These are phyloP conservation scores for Yarrowia bubula DNA, from an alignment of 805 yeast genomes.

Conservation along the genomic window DNA sequence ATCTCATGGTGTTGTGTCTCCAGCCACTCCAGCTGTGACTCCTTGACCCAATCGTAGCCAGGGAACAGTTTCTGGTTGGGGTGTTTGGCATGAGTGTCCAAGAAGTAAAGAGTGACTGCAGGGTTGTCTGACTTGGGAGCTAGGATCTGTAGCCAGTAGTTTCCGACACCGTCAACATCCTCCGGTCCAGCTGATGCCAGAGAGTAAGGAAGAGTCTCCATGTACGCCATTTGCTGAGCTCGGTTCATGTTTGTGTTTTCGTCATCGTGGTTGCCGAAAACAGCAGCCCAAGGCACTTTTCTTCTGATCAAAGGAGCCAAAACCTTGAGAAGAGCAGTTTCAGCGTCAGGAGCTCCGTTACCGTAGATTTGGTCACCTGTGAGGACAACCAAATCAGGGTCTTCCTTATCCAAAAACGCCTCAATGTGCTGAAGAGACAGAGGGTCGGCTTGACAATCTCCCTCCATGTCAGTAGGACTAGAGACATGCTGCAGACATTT, in stretches of 20 bases:
- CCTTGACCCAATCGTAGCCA: slow-evolving; percentile 86
- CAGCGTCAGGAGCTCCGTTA: slow-evolving; percentile 71
- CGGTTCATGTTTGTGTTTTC: slow-evolving; percentile 66
- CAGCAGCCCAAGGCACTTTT: slow-evolving; percentile 77
- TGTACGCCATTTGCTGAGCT: slow-evolving; percentile 56
- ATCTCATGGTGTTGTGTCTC: slow-evolving; percentile 40
- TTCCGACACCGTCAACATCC: slow-evolving; percentile 78
- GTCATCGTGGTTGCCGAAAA: slow-evolving; percentile 93
- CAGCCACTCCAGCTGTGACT: slow-evolving; percentile 61
- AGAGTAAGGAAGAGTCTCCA: slow-evolving; percentile 64
- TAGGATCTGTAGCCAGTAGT: slow-evolving; percentile 59
- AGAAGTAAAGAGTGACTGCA: slow-evolving; percentile 62
- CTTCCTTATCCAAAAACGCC: slow-evolving; percentile 64
- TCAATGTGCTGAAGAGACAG: slow-evolving; percentile 63
- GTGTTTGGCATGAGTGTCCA: slow-evolving; percentile 82
- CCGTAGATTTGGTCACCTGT: slow-evolving; percentile 95
- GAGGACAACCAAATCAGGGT: slow-evolving; percentile 80
- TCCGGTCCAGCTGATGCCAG: slow-evolving; percentile 61
- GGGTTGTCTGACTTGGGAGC: slow-evolving; percentile 43
- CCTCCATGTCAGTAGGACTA: slow-evolving; percentile 27
- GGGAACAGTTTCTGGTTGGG: slow-evolving; percentile 47
- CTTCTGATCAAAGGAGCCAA: slow-evolving; percentile 64
- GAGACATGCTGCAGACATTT: slow-evolving; percentile 59
- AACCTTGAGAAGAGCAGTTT: slow-evolving; percentile 76
- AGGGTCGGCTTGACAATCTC: slow-evolving; percentile 70